Conservation (phyloP, 345 rosid species). For the Sisymbrium altissimum region DNA sequence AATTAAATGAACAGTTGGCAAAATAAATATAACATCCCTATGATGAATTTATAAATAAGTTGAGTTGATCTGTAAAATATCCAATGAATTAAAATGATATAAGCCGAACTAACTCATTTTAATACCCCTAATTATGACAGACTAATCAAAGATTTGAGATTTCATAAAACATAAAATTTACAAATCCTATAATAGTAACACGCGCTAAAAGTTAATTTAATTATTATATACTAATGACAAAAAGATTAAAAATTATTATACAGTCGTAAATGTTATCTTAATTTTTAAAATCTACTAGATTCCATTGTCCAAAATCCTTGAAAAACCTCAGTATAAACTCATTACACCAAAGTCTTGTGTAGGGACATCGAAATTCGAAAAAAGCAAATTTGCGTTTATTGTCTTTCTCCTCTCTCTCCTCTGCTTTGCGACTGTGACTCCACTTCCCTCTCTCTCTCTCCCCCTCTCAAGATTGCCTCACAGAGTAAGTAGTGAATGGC, state of each 20-base stretch:
- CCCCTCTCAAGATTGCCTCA: slow-evolving; percentile 16
- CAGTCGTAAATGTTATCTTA: neutral
- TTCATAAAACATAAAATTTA: no score
- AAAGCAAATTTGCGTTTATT: slow-evolving; percentile 14
- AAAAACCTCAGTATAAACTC: slow-evolving; percentile 17
- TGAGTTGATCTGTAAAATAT: no score
- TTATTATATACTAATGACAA: no score
- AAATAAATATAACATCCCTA: no score
- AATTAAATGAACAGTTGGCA: no score
- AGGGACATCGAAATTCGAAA: neutral
- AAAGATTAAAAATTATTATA: neutral
- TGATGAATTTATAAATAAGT: no score
- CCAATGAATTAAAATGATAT: no score
- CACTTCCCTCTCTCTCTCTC: neutral
- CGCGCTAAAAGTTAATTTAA: no score
- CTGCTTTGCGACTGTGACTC: neutral
- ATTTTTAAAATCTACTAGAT: neutral
- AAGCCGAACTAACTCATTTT: no score
- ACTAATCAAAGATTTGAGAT: no score
- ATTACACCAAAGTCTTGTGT: slow-evolving; percentile 19
- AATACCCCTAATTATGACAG: no score
- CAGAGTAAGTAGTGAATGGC: slow-evolving; percentile 25
- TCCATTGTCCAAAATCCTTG: neutral
- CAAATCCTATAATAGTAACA: no score
- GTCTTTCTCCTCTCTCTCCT: neutral